These are phyloP conservation scores for Hygrophorus russula DNA, from an alignment of 768 basidiomycete species.

Conservation along the genomic window DNA sequence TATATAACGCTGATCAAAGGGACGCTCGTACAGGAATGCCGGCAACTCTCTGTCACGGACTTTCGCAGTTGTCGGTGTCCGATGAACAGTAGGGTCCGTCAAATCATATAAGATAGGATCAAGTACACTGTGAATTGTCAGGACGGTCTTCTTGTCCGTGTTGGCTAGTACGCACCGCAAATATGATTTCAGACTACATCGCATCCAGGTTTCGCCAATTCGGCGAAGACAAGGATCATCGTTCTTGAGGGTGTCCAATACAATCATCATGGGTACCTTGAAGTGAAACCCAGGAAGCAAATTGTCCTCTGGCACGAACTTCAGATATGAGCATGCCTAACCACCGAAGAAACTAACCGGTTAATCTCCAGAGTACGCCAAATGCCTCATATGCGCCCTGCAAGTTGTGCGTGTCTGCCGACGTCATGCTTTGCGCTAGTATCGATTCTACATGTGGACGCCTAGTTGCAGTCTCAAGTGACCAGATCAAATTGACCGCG, in stretches of 20 bases:
- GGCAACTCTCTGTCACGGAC: constrained; percentile 58
- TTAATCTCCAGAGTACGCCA: constrained; percentile 85
- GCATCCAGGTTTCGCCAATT: constrained; percentile 94
- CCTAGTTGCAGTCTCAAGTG: constrained; percentile 45
- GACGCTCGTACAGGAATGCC: constrained; percentile 55
- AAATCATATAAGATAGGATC: constrained; percentile 81
- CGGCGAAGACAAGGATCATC: constrained; percentile 66
- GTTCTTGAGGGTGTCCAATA: constrained; percentile 72
- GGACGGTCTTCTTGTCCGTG: constrained; percentile 1
- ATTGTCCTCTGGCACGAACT: constrained; percentile 52
- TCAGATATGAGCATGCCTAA: background rate
- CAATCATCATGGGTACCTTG: constrained; percentile 77
- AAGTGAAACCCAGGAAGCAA: constrained; percentile 73
- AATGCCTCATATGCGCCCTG: constrained; percentile 74
- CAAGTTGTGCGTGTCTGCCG: constrained; percentile 33
- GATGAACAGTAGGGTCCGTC: constrained; percentile 55
- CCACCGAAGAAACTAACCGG: constrained; percentile 36
- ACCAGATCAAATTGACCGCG: constrained; percentile 76
- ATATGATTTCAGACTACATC: constrained; percentile 86
- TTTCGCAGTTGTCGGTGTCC: constrained; percentile 35
- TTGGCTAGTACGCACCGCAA: constrained; percentile 45
- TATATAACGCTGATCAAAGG: constrained; percentile 68
- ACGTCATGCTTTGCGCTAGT: constrained; percentile 60
- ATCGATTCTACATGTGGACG: constrained; percentile 68
- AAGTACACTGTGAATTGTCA: constrained; percentile 45